Evolutionary conservation across 352 stramenopile genomes (phyloP), one percentile per base, ranked within the genome.

Genomic region (Pythium phragmitis): DNA sequence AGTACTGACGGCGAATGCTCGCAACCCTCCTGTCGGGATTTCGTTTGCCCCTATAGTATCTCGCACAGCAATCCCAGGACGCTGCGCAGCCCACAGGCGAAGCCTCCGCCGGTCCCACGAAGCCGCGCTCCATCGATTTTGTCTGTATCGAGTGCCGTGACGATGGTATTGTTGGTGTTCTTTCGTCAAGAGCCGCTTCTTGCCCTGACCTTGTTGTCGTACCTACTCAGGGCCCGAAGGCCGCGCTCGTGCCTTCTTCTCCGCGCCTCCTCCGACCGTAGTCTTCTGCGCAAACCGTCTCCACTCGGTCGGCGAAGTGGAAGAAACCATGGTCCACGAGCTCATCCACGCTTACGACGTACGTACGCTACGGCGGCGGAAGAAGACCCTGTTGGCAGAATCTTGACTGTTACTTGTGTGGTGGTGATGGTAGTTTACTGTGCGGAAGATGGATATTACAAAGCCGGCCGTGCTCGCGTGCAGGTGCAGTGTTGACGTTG

Each of bases 271-370:
- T 9, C 83, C 85, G 57, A 91, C 85, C 4, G 75, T 94, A 53
- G 85, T 94, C 42, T 90, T 94, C 48, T 94, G 85, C 50, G 85
- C 85, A 39, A 94, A 94, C 52, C 78, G 85, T 11, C 65, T 94
- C 42, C 77, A 89, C 59, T 92, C 85, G 26, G 60, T 69, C 2
- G 73, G 75, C 4, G 85, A 94, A 60, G 83, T 94, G 28, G 79
- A 92, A 60, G 85, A 94, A 56, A 89, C 85, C 4, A 86, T 94
- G 71, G 83, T 94, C 30, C 85, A 94, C 59, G 85, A 94, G 58
- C 82, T 94, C 60, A 89, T 94, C 57, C 85, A 94, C 67, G 83
- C 85, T 36, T 94, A 92, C 63, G 85, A 94, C 45, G 85, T 94
- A 69, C 34, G 79, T 73, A 8, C 9, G 2, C 6, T 3, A 13